Percentiles rank a stretch among this genome's conserved stretches.
Conservation (phyloP, 2,329 filamentous ascomycete genomes). For the Colletotrichum caudatum region DNA sequence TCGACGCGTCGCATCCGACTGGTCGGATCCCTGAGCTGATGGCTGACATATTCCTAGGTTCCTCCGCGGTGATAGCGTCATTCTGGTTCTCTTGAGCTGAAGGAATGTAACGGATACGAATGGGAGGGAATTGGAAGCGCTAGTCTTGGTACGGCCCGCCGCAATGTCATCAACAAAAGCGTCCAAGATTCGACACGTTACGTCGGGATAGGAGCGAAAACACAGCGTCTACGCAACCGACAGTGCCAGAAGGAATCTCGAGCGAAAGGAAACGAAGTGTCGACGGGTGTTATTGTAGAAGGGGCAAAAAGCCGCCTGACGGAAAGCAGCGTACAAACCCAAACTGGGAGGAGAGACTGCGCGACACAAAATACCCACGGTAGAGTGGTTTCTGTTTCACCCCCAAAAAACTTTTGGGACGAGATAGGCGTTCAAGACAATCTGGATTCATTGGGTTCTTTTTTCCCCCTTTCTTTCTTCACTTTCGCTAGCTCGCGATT, state of each 20-base stretch:
- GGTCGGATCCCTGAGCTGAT: not conserved
- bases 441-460: constrained; percentile 37
- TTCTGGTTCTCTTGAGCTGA: constrained; percentile 84
- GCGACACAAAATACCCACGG: constrained; percentile 39
- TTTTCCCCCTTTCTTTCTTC: not conserved
- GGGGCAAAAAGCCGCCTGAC: not conserved
- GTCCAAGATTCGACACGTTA: constrained; percentile 4
- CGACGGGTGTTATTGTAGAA: not conserved
- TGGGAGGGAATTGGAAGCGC: constrained; percentile 25
- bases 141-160: constrained; percentile 22
- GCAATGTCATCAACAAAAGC: constrained; percentile 11
- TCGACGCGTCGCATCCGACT: constrained; percentile 19
- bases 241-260: not conserved
- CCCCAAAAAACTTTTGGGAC: constrained; percentile 45
- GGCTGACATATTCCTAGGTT: constrained; percentile 67
- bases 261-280: constrained; percentile 1
- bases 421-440: constrained; percentile 55
- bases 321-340: constrained; percentile 12
- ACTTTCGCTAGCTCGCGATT: constrained; percentile 1
- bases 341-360: constrained; percentile 20
- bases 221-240: not conserved
- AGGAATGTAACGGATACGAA: constrained; percentile 17
- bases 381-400: constrained; percentile 45
- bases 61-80: constrained; percentile 87
- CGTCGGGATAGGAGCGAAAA: not conserved